Percentiles rank a stretch among this genome's conserved stretches.
These are phyloP conservation scores for Claviceps sorghi DNA, from an alignment of 2,329 filamentous ascomycete species.

Conservation along the genomic window DNA sequence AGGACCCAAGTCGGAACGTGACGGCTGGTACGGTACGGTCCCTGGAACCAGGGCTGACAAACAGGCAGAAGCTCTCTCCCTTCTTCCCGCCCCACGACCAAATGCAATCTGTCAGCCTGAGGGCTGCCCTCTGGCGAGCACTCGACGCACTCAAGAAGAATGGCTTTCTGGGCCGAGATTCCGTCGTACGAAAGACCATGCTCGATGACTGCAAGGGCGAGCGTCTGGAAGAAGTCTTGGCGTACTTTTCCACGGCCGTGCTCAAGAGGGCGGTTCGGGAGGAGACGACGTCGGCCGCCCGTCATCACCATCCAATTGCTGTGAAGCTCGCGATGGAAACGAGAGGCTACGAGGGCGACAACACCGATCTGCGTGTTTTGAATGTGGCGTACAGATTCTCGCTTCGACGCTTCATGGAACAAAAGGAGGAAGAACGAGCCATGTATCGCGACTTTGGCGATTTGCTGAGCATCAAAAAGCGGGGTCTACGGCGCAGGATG, in stretches of 20 bases:
- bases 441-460: slow-evolving; percentile 50
- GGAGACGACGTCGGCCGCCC: slow-evolving; percentile 19
- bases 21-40: too few species aligned
- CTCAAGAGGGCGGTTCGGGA: slow-evolving; percentile 51
- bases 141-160: slow-evolving; percentile 81
- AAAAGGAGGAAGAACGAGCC: slow-evolving; percentile 43
- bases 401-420: slow-evolving; percentile 41
- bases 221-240: slow-evolving; percentile 72
- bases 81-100: slow-evolving; percentile 88
- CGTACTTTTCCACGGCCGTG: slow-evolving; percentile 70
- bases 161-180: slow-evolving; percentile 65
- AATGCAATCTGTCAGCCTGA: slow-evolving; percentile 78
- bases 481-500: slow-evolving; percentile 38
- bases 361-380: slow-evolving; percentile 45
- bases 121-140: slow-evolving; percentile 65
- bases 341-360: slow-evolving; percentile 40
- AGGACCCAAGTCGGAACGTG: too few species aligned
- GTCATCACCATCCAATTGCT: slow-evolving; percentile 32
- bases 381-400: slow-evolving; percentile 60
- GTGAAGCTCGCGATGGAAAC: slow-evolving; percentile 44
- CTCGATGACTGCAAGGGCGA: slow-evolving; percentile 92
- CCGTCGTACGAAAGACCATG: slow-evolving; percentile 81
- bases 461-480: slow-evolving; percentile 48
- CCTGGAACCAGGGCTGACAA: neutral
- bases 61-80: slow-evolving; percentile 60